phyloP scores from a whole-genome alignment of 352 stramenopile genomes.

The Pythium sp. region DNA sequence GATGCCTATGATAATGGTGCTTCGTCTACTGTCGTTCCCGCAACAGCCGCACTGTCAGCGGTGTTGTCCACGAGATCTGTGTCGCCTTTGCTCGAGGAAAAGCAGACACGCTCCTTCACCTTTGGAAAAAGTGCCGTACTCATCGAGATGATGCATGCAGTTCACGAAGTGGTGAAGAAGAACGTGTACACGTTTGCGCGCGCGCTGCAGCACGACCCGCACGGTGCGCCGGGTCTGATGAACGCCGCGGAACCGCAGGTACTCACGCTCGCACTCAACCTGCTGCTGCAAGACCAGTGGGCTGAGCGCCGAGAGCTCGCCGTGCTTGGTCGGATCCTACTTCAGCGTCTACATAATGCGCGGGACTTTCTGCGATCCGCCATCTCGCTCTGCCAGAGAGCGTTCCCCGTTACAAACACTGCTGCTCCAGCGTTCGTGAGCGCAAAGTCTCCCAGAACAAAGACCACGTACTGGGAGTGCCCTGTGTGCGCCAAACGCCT shows the following conservation, averaged over 20 bases:
- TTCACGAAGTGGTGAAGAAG: constrained; percentile 7
- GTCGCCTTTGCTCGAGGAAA: background rate
- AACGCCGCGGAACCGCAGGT: constrained; percentile 11
- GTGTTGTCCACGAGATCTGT: background rate
- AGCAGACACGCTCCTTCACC: background rate
- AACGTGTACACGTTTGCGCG: constrained; percentile 17
- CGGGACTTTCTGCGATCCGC: constrained; percentile 13
- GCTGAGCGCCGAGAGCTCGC: constrained; percentile 2
- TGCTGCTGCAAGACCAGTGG: constrained; percentile 11
- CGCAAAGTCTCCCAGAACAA: background rate
- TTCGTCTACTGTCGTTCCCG: background rate
- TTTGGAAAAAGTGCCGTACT: constrained; percentile 6
- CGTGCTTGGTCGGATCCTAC: constrained; percentile 2
- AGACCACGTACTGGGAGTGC: constrained; percentile 16
- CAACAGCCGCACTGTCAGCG: background rate
- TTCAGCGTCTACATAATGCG: constrained; percentile 7
- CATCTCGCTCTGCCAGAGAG: constrained; percentile 10
- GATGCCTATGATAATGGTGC: background rate
- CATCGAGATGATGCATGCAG: constrained; percentile 10
- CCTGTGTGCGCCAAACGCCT: constrained; percentile 14
- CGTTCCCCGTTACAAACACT: background rate
- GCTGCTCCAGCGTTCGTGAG: background rate
- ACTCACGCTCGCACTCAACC: constrained; percentile 9
- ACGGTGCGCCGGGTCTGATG: constrained; percentile 9
- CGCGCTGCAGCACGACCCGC: constrained; percentile 15